These are phyloP conservation scores for Arthrobotrys musiformis DNA, from an alignment of 2,329 filamentous ascomycete species.

Conservation along the genomic window DNA sequence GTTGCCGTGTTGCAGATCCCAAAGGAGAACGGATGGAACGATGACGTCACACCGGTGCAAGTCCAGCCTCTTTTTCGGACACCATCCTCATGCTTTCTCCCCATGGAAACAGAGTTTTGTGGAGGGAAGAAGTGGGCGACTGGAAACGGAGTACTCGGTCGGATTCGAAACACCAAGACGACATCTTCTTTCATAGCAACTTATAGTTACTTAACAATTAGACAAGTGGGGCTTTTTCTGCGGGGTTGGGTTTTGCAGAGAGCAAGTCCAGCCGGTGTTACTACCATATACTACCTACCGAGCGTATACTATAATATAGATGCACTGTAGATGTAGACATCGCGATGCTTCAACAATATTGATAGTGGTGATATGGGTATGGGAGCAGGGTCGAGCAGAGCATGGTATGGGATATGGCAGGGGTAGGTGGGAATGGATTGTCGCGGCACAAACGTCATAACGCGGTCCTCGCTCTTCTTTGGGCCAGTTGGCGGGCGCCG, in stretches of 20 bases:
- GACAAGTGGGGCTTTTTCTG: slow-evolving; percentile 13
- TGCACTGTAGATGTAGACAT: no score
- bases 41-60: not conserved
- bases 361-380: no score
- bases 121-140: not conserved
- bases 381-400: no score
- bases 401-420: no score
- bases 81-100: no score
- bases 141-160: not conserved
- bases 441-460: slow-evolving; percentile 43
- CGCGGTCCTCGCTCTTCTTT: no score
- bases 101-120: not conserved
- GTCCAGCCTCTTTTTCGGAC: not conserved
- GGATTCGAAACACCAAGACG: slow-evolving; percentile 16
- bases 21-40: not conserved
- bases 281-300: not conserved
- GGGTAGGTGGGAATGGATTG: no score
- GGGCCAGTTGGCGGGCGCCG: not conserved
- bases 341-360: no score
- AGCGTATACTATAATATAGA: not conserved
- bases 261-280: not conserved
- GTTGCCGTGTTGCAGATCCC: slow-evolving; percentile 1
- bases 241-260: not conserved
- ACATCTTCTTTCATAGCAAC: no score
- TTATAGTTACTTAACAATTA: no score